These are phyloP conservation scores for Erysimum cheiri DNA, from an alignment of 441 rosid genomes.

Conservation along the genomic window DNA sequence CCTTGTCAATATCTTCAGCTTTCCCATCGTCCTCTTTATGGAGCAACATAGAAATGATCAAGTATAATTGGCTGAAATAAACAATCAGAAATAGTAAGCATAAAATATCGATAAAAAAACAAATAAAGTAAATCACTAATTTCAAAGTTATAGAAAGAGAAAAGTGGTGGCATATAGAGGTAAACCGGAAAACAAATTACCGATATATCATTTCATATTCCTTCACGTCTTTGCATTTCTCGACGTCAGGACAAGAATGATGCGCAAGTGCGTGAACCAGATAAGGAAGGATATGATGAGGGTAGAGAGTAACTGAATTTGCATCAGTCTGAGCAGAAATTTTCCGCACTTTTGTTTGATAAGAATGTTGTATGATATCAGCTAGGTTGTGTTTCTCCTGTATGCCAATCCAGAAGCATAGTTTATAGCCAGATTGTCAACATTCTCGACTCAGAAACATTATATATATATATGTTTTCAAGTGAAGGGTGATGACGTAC, in stretches of 20 bases:
- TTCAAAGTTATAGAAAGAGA: constrained; percentile 14
- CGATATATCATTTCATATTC: constrained; percentile 82
- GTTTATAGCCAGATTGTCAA: constrained; percentile 30
- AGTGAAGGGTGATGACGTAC: constrained; percentile 52
- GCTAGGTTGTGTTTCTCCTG: constrained; percentile 93
- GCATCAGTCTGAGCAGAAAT: constrained; percentile 74
- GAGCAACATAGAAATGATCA: constrained; percentile 71
- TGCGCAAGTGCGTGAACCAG: constrained; percentile 92
- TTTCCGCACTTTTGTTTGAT: constrained; percentile 87
- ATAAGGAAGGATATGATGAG: constrained; percentile 78
- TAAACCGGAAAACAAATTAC: constrained; percentile 49
- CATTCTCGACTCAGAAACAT: constrained; percentile 25
- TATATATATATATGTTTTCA: constrained; percentile 4
- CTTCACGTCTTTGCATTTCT: constrained; percentile 88
- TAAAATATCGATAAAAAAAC: constrained; percentile 11
- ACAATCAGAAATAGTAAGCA: constrained; percentile 17
- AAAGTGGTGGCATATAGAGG: constrained; percentile 15
- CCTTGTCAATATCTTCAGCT: constrained; percentile 66
- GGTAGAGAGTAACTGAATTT: constrained; percentile 58
- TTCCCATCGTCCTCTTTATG: constrained; percentile 88
- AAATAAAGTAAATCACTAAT: background rate
- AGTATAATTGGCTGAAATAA: constrained; percentile 77
- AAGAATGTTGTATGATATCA: constrained; percentile 88
- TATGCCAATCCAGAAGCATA: constrained; percentile 39
- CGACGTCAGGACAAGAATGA: constrained; percentile 81